Evolutionary conservation across 2,329 filamentous ascomycete genomes (phyloP).

Genomic region (Malbranchea cinnamomea): DNA sequence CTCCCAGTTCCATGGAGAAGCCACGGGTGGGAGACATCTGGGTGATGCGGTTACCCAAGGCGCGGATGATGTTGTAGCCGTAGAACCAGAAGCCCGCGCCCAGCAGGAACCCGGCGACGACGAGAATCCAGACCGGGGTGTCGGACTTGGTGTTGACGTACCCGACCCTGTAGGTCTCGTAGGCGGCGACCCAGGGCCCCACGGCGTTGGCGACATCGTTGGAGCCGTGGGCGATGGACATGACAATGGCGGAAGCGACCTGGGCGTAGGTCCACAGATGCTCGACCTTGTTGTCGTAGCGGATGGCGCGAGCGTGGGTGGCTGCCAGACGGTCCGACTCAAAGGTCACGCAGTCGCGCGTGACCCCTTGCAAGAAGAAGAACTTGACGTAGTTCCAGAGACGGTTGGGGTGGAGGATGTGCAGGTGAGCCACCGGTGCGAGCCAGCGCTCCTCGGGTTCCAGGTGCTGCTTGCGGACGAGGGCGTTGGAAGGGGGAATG

Average conservation of each 20-base stretch:
- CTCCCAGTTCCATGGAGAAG: slow-evolving; percentile 26
- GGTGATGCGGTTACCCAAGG: slow-evolving; percentile 29
- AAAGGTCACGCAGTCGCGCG: slow-evolving; percentile 27
- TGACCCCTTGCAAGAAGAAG: slow-evolving; percentile 30
- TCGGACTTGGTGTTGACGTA: slow-evolving; percentile 16
- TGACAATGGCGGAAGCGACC: slow-evolving; percentile 26
- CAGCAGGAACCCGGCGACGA: slow-evolving; percentile 23
- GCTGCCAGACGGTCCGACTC: slow-evolving; percentile 24
- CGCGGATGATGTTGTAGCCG: slow-evolving; percentile 27
- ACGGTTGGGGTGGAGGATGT: slow-evolving; percentile 16
- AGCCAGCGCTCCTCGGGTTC: slow-evolving; percentile 21
- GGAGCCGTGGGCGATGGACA: slow-evolving; percentile 31
- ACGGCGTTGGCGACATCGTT: slow-evolving; percentile 32
- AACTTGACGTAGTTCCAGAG: slow-evolving; percentile 29
- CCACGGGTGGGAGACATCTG: slow-evolving; percentile 24
- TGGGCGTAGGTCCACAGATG: slow-evolving; percentile 34
- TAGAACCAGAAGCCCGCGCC: slow-evolving; percentile 28
- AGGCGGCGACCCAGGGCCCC: slow-evolving; percentile 26
- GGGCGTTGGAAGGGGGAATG: slow-evolving; percentile 9
- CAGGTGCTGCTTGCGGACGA: slow-evolving; percentile 14
- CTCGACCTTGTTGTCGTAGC: slow-evolving; percentile 33
- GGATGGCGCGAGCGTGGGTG: slow-evolving; percentile 27
- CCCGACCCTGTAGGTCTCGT: slow-evolving; percentile 22
- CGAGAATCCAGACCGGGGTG: slow-evolving; percentile 27
- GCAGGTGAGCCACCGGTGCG: slow-evolving; percentile 19